Evolutionary conservation across 2,329 filamentous ascomycete genomes (phyloP), one percentile per base, ranked within the genome.

Genomic region (Sporothrix globosa): DNA sequence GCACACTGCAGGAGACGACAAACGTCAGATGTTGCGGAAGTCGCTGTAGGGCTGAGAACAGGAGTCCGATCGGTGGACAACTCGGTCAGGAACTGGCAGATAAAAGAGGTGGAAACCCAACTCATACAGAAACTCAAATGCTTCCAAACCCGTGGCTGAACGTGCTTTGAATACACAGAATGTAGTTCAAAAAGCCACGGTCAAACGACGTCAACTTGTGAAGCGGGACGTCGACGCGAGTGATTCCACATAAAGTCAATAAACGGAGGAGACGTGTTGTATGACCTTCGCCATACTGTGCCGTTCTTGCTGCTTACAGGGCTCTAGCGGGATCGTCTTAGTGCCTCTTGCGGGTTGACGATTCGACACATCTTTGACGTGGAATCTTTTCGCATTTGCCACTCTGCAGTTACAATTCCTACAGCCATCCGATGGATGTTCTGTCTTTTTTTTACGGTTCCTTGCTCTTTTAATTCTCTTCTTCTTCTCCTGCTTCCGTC

Each of bases 231-330:
- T 30, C 54, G 54, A 17, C 13, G 4, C 6, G 54, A n/a, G 54
- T 61, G 58, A 44, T 61, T 61, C 58, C 58, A 61, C 58, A 61
- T 61, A 14, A 17, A 48, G 34, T 34, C 44, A 48, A 19, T 4
- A 4, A 19, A 34, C 34, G 34, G 34, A 7, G 34, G 34, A 7
- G 34, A 6, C 1, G 34, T 9, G 34, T 9, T 34, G 34, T 30
- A 30, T 34, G 34, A 4, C 34, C 7, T 34, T 6, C 30, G 30
- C 30, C 30, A 27, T 27, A 27, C 27, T 27, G 27, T 27, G 27
- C 4, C 2, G n/a, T n/a, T 27, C 27, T 30, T 30, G 0, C 27
- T 30, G 27, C 27, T 30, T 30, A 30, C 27, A 30, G 3, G 27
- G 27, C 27, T 30, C 27, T 30, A 4, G 27, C 27, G 27, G 27